Evolutionary conservation across 2,329 filamentous ascomycete species (phyloP).

Genomic region (Pezicula radicicola): DNA sequence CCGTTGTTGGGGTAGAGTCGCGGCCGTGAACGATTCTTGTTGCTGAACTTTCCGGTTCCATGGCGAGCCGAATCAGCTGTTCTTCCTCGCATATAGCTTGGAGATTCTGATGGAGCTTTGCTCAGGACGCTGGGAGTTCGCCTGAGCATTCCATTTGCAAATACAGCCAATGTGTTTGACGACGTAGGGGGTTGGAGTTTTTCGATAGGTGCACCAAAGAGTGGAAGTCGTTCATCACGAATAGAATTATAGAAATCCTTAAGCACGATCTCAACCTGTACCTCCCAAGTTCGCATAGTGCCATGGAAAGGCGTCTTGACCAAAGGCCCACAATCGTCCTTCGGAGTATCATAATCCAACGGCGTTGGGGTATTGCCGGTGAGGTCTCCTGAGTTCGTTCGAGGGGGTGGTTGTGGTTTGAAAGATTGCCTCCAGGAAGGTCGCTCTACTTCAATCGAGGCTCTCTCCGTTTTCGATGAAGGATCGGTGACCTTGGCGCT

Average conservation of each 20-base stretch:
- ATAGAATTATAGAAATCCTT: conserved; percentile 93
- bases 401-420: conserved; percentile 25
- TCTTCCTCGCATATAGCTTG: conserved; percentile 67
- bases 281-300: conserved; percentile 76
- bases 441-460: conserved; percentile 29
- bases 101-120: conserved; percentile 84
- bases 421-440: conserved; percentile 29
- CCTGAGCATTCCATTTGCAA: conserved; percentile 65
- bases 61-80: conserved; percentile 46
- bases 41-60: conserved; percentile 64
- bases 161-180: conserved; percentile 68
- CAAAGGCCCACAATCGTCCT: conserved; percentile 67
- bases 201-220: conserved; percentile 67
- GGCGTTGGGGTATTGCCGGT: conserved; percentile 36
- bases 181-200: conserved; percentile 37
- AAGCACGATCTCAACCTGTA: conserved; percentile 83
- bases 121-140: conserved; percentile 88
- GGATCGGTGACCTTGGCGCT: conserved; percentile 8
- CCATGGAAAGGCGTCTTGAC: conserved; percentile 77
- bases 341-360: conserved; percentile 30
- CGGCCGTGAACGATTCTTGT: conserved; percentile 81
- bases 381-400: conserved; percentile 22
- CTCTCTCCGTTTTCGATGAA: conserved; percentile 14
- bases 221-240: conserved; percentile 77
- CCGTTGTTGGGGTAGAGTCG: conserved; percentile 74